phyloP scores from a whole-genome alignment of 805 yeast genomes.

The Tetrapisispora fleetii region DNA sequence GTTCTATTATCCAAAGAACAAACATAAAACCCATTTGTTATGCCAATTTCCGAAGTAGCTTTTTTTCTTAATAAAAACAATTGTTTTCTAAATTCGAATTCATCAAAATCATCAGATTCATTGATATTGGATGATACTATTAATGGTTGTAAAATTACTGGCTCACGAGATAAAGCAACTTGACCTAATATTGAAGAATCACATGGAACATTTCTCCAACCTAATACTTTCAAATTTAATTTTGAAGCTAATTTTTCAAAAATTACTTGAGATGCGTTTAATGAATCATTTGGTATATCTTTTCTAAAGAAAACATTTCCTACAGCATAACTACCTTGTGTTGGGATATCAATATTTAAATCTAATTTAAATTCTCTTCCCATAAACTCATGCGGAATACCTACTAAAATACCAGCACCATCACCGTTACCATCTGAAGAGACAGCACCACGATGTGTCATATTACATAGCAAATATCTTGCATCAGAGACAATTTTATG shows the following conservation, averaged over 20 bases:
- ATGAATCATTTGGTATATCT: conserved; percentile 46
- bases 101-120: background rate
- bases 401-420: conserved; percentile 95
- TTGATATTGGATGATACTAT: conserved; percentile 46
- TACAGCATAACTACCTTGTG: conserved; percentile 80
- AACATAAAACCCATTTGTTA: conserved; percentile 95
- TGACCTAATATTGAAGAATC: conserved; percentile 93
- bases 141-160: conserved; percentile 86
- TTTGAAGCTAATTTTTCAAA: conserved; percentile 73
- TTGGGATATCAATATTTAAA: conserved; percentile 59
- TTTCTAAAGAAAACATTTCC: conserved; percentile 93
- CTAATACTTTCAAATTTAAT: conserved; percentile 73
- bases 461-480: conserved; percentile 75
- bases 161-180: conserved; percentile 89
- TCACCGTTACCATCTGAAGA: conserved; percentile 97
- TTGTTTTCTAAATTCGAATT: conserved; percentile 59
- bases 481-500: conserved; percentile 95
- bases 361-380: conserved; percentile 70
- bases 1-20: conserved; percentile 83
- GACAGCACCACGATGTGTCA: conserved; percentile 98
- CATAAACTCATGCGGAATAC: conserved; percentile 85
- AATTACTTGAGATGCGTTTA: conserved; percentile 59
- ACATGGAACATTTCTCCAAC: conserved; percentile 92
- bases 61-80: conserved; percentile 82
- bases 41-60: conserved; percentile 81